Percentiles rank a stretch among this genome's conserved stretches.
phyloP scores from a whole-genome alignment of 108 stramenopile genomes.

The Fistulifera solaris region DNA sequence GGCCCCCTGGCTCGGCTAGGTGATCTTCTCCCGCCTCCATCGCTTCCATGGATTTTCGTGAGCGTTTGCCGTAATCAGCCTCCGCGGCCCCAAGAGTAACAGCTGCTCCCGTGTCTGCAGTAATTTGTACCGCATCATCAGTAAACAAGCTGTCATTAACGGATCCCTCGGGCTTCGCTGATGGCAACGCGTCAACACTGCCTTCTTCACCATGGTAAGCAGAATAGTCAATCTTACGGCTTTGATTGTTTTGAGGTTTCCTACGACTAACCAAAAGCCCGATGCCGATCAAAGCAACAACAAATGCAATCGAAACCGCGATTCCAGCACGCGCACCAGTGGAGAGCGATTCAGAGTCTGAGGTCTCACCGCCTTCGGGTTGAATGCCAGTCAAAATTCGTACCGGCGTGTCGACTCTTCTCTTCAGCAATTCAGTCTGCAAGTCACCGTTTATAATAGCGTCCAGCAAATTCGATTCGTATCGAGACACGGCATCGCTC shows the following conservation, averaged over 20 bases:
- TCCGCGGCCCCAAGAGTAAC: conserved; percentile 8
- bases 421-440: conserved; percentile 11
- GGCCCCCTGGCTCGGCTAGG: conserved; percentile 7
- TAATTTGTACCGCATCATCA: not conserved
- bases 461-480: not conserved
- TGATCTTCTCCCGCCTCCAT: conserved; percentile 7
- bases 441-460: conserved; percentile 22
- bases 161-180: conserved; percentile 2
- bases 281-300: not conserved
- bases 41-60: conserved; percentile 8
- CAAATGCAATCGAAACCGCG: conserved; percentile 9
- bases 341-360: not conserved
- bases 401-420: conserved; percentile 24
- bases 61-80: conserved; percentile 7
- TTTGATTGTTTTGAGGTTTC: too few species aligned
- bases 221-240: conserved; percentile 5
- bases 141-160: not conserved
- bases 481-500: not conserved
- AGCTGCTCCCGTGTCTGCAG: conserved; percentile 8
- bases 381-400: conserved; percentile 12
- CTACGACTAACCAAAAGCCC: conserved; percentile 4
- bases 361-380: not conserved
- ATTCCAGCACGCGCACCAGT: conserved; percentile 38
- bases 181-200: conserved; percentile 16
- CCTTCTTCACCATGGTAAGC: conserved; percentile 11